Base-by-base conservation (phyloP, 1,284 basidiomycete species). In the Macrocystidia cucumis region DNA sequence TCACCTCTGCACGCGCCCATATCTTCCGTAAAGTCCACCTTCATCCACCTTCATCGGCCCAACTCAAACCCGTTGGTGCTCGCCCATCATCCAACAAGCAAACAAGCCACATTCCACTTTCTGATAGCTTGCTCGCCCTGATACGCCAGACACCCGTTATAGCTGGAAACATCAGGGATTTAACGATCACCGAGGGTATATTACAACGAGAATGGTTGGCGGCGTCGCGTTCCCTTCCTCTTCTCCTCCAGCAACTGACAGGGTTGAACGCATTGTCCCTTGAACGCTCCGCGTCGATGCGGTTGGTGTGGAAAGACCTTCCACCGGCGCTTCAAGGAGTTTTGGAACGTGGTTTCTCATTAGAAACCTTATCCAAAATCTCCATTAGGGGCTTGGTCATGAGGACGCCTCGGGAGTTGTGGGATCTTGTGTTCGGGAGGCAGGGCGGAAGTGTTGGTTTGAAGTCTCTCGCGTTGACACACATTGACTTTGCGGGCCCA, bases 181-280 rank as follows among this genome's bases (percentile, higher is more conserved):
- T 27, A 5, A 7, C 16, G 5, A 16, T 27, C n/a, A 12, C n/a
- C 7, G 50, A 54, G 23, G 49, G 52, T 13, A 46, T 50, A 23
- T 35, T 42, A 5, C 37, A 28, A n/a, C 37, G 44, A 11, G 43
- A 47, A 38, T 52, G 52, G 51, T 38, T 50, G 11, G 41, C 41
- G 1, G 32, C 38, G 9, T 50, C 51, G 18, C 28, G 34, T n/a
- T 39, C 35, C 13, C 39, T 54, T 3, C 38, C 46, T 4, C 18
- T 17, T 8, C 41, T 54, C 14, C 41, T 54, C 12, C 22, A 35
- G 4, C 14, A 38, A 12, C 24, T 54, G n/a, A 32, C 39, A 9
- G 48, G 50, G 23, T 34, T 52, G 19, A 40, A 35, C 7, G 40
- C 46, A 9, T 48, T 54, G 29, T 38, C 45, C 18, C 38, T 54